Conservation (phyloP, 306 rosid species). For the Ormosia emarginata region DNA sequence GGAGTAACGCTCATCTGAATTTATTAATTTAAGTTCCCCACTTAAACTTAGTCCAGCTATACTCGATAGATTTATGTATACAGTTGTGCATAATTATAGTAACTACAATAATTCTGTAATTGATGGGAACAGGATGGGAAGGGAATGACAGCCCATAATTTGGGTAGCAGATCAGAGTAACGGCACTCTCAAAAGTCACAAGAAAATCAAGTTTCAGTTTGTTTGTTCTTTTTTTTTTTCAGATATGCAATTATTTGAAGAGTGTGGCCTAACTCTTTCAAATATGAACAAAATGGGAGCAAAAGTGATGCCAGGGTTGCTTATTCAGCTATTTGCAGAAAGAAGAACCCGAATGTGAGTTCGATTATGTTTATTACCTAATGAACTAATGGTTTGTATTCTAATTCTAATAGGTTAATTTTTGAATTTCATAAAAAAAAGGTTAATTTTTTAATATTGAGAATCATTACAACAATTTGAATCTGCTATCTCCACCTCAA, state of each 20-base stretch:
- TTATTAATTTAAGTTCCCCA: background rate
- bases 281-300: background rate
- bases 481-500: background rate
- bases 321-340: background rate
- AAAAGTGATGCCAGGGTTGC: background rate
- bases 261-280: background rate
- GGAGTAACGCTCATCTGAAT: background rate
- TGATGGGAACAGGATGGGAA: background rate
- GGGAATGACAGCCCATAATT: slow-evolving; percentile 19
- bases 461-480: background rate
- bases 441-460: no score
- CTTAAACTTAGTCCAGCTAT: background rate
- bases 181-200: background rate
- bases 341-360: background rate
- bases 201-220: background rate
- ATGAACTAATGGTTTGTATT: no score
- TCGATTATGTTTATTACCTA: background rate
- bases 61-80: background rate
- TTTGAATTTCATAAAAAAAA: background rate
- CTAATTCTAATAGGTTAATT: background rate
- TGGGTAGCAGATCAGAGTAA: background rate
- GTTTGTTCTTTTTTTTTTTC: no score
- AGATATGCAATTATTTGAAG: background rate
- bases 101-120: slow-evolving; percentile 4
- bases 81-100: background rate